Conservation (phyloP, 805 yeast species). For the Saccharomycopsis capsularis region DNA sequence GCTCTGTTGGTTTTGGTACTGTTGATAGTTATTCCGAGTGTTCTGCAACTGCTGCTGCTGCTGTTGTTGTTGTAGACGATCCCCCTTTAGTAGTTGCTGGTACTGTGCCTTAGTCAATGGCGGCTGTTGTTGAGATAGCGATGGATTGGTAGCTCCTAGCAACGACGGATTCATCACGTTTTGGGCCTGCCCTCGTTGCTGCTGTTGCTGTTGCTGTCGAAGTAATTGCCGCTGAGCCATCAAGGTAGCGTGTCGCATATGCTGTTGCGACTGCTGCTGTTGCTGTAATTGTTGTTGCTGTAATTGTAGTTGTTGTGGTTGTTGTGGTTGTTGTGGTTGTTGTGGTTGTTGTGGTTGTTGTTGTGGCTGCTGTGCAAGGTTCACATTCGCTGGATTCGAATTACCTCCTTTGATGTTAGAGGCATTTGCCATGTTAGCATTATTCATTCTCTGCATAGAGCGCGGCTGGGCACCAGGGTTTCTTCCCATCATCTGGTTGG, state of each 20-base stretch:
- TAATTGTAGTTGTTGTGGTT: not conserved
- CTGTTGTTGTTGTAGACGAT: not conserved
- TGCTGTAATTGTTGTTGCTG: too few relatives aligned
- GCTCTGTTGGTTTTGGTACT: not conserved
- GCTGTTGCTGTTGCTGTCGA: conserved; percentile 2
- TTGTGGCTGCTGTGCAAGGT: conserved; percentile 1
- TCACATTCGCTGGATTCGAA: not conserved
- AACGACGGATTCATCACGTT: too few relatives aligned
- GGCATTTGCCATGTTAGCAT: not conserved
- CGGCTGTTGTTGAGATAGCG: not conserved
- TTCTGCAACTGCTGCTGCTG: not conserved
- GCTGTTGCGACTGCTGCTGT: not conserved
- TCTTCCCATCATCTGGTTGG: not conserved
- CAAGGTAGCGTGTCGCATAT: not conserved
- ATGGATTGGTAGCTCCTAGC: not conserved
- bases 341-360: not conserved
- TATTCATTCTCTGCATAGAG: not conserved
- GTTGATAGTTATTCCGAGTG: not conserved
- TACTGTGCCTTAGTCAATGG: conserved; percentile 11
- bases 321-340: conserved; percentile 1
- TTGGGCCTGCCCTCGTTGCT: not conserved
- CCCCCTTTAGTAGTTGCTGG: conserved; percentile 6
- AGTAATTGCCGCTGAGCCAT: conserved; percentile 1
- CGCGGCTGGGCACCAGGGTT: not conserved
- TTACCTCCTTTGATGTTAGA: too few relatives aligned